phyloP scores from a whole-genome alignment of 192 early-diverging fungal species.

The Coemansia sp. region DNA sequence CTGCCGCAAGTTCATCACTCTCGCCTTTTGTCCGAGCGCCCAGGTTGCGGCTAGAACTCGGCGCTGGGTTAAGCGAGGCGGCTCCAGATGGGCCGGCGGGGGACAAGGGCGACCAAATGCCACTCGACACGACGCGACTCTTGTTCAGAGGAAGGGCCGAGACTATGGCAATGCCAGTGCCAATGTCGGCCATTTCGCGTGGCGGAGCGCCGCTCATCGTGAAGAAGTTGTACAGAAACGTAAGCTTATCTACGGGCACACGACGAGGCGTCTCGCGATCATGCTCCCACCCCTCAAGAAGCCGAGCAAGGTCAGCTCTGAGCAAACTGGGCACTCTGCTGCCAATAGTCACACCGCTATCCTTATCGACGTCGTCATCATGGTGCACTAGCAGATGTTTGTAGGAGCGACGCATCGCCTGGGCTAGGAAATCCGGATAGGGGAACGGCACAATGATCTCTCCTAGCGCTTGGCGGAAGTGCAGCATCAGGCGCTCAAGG shows the following conservation, averaged over 20 bases:
- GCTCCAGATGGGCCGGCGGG: not conserved
- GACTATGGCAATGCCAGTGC: slow-evolving; percentile 36
- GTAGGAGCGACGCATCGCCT: slow-evolving; percentile 41
- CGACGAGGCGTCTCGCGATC: slow-evolving; percentile 37
- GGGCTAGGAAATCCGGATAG: slow-evolving; percentile 22
- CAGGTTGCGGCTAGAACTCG: not conserved
- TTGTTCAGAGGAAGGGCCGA: slow-evolving; percentile 33
- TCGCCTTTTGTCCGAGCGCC: not conserved
- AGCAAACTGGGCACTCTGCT: slow-evolving; percentile 30
- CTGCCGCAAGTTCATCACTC: not conserved
- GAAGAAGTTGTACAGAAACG: slow-evolving; percentile 49
- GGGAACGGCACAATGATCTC: slow-evolving; percentile 41
- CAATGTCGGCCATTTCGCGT: slow-evolving; percentile 42
- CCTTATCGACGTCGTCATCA: slow-evolving; percentile 3
- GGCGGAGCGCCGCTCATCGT: slow-evolving; percentile 17
- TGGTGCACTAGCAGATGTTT: slow-evolving; percentile 32
- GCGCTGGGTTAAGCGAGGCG: not conserved
- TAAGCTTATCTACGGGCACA: slow-evolving; percentile 34
- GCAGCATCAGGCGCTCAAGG: slow-evolving; percentile 32
- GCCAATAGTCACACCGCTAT: slow-evolving; percentile 14
- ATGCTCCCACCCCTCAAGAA: slow-evolving; percentile 49
- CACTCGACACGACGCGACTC: slow-evolving; percentile 31
- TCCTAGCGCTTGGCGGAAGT: slow-evolving; percentile 46
- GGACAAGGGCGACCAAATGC: slow-evolving; percentile 21
- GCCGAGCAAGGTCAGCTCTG: slow-evolving; percentile 21